phyloP scores from a whole-genome alignment of 1,139 yeast species.

The Saccharomyces hybrid region DNA sequence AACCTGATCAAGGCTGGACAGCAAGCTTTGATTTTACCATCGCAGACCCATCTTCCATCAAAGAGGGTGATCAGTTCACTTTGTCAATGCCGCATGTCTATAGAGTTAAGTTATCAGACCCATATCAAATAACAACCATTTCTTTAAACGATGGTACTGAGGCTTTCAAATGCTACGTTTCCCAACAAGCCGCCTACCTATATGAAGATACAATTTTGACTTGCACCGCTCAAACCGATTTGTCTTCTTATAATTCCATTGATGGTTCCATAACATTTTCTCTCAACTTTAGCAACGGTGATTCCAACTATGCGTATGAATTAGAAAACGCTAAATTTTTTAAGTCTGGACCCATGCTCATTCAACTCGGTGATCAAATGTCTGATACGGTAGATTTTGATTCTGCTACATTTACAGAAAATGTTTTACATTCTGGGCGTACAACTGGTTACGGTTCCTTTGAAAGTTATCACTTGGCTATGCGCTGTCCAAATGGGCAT shows the following conservation, averaged over 20 bases:
- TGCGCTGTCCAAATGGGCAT: constrained; percentile 30
- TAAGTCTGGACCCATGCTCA: constrained; percentile 20
- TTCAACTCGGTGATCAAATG: constrained; percentile 18
- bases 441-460: constrained; percentile 29
- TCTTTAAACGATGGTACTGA: constrained; percentile 21
- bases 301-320: constrained; percentile 26
- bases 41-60: constrained; percentile 15
- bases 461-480: constrained; percentile 31
- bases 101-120: constrained; percentile 29
- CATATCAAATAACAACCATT: constrained; percentile 12
- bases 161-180: constrained; percentile 29
- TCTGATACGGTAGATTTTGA: constrained; percentile 25
- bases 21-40: constrained; percentile 28
- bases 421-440: constrained; percentile 23
- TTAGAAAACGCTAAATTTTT: constrained; percentile 27
- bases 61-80: constrained; percentile 25
- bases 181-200: constrained; percentile 32
- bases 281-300: constrained; percentile 32
- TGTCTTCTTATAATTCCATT: constrained; percentile 18
- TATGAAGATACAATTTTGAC: constrained; percentile 24
- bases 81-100: constrained; percentile 29
- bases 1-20: constrained; percentile 32
- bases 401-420: constrained; percentile 15
- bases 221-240: constrained; percentile 25
- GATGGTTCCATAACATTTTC: constrained; percentile 28